A percentile compares a stretch with the other conserved stretches of the same genome.
Evolutionary conservation across 2,329 filamentous ascomycete species (phyloP).

Genomic region (Botryotinia narcissicola): DNA sequence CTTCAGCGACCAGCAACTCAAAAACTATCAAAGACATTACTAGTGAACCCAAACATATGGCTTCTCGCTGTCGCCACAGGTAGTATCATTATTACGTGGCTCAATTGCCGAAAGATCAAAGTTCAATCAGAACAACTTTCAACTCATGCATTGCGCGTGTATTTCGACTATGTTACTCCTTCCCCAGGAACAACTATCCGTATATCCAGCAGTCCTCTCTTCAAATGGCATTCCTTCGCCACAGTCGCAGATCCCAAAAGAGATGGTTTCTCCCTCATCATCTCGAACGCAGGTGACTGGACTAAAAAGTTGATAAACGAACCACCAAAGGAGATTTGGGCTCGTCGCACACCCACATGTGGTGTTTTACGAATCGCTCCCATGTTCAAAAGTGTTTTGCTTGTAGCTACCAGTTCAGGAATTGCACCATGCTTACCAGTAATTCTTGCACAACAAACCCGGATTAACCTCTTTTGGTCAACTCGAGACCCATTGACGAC

Average conservation of each 20-base stretch:
- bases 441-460: conserved; percentile 30
- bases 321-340: conserved; percentile 62
- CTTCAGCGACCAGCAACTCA: conserved; percentile 40
- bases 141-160: conserved; percentile 67
- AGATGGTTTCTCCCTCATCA: conserved; percentile 60
- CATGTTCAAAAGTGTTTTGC: conserved; percentile 62
- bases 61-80: conserved; percentile 62
- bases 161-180: conserved; percentile 63
- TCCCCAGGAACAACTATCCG: conserved; percentile 56
- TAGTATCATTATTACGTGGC: conserved; percentile 70
- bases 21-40: conserved; percentile 39
- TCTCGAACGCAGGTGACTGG: conserved; percentile 76
- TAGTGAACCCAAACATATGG: conserved; percentile 60
- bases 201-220: conserved; percentile 60
- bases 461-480: conserved; percentile 40
- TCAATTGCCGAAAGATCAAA: conserved; percentile 64
- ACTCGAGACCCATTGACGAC: conserved; percentile 39
- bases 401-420: conserved; percentile 71
- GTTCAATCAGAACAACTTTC: conserved; percentile 68
- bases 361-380: conserved; percentile 67
- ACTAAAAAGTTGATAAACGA: conserved; percentile 61
- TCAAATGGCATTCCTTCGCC: conserved; percentile 75
- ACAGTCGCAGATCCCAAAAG: conserved; percentile 61
- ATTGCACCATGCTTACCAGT: conserved; percentile 62
- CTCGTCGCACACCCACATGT: conserved; percentile 63